Conservation (phyloP, 495 filamentous ascomycete genomes). For the Pseudoneurospora amorphoporcata region DNA sequence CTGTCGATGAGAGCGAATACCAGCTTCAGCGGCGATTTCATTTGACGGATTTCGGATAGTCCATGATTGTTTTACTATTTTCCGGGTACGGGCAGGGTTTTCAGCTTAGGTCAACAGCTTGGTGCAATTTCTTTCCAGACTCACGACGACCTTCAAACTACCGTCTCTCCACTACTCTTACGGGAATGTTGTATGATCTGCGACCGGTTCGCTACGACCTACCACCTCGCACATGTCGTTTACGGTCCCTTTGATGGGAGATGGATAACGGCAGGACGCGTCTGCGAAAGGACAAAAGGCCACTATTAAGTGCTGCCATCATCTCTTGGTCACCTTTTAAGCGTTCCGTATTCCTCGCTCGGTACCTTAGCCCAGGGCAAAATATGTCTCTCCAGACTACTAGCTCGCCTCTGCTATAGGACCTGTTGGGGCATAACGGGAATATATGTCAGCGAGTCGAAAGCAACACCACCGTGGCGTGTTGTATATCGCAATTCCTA, state of each 20-base stretch:
- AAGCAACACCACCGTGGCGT: neutral
- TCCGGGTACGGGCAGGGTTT: neutral
- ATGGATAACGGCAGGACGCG: neutral
- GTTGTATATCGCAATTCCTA: neutral
- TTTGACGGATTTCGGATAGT: neutral
- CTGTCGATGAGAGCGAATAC: neutral
- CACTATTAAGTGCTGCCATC: neutral
- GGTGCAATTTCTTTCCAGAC: neutral
- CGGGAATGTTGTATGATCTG: neutral
- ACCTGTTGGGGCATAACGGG: neutral
- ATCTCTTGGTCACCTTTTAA: neutral
- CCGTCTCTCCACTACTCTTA: neutral
- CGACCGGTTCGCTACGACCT: neutral
- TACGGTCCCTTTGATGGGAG: neutral
- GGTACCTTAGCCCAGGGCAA: neutral
- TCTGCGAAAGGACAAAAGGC: neutral
- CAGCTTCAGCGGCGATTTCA: neutral
- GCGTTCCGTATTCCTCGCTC: neutral
- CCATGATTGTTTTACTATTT: neutral
- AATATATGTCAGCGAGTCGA: neutral
- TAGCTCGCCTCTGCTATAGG: neutral
- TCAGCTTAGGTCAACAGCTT: neutral
- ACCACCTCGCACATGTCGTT: neutral
- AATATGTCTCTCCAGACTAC: neutral
- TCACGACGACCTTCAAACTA: neutral